phyloP scores from a whole-genome alignment of 2,329 filamentous ascomycete genomes.

The Ophiognomonia clavigignenti-juglandacearum region DNA sequence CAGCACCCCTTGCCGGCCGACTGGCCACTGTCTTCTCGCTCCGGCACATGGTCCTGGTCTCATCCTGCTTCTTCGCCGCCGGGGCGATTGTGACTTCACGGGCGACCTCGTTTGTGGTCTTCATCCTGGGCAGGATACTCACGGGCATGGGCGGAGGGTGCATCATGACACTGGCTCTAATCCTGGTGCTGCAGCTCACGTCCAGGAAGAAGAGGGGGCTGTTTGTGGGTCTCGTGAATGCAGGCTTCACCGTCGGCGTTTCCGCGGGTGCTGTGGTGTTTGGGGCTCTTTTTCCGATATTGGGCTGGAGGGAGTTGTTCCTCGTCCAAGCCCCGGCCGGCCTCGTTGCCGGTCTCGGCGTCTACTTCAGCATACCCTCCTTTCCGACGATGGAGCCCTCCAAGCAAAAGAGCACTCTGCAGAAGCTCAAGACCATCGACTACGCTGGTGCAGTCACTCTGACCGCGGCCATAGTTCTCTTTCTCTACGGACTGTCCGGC shows the following conservation, averaged over 20 bases:
- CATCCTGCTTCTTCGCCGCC: constrained; percentile 51
- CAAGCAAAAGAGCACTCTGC: constrained; percentile 34
- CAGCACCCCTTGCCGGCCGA: constrained; percentile 67
- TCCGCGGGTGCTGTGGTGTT: constrained; percentile 67
- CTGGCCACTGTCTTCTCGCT: constrained; percentile 71
- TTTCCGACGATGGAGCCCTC: constrained; percentile 27
- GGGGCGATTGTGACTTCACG: constrained; percentile 63
- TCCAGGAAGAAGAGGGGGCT: constrained; percentile 64
- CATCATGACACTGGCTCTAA: constrained; percentile 67
- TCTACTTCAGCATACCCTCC: constrained; percentile 62
- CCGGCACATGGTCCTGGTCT: constrained; percentile 57
- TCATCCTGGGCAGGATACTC: constrained; percentile 64
- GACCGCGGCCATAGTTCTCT: constrained; percentile 61
- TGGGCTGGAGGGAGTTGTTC: constrained; percentile 63
- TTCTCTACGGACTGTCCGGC: constrained; percentile 65
- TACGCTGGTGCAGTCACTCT: constrained; percentile 68
- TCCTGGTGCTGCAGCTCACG: constrained; percentile 71
- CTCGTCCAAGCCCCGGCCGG: constrained; percentile 64
- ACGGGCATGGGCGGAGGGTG: constrained; percentile 67
- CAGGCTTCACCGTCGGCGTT: constrained; percentile 66
- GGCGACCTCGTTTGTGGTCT: constrained; percentile 53
- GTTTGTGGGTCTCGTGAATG: constrained; percentile 69
- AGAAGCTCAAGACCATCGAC: constrained; percentile 64
- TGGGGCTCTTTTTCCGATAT: constrained; percentile 54
- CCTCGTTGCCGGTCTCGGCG: constrained; percentile 53